phyloP scores from a whole-genome alignment of 495 filamentous ascomycete species.

The Xylaria grammica region DNA sequence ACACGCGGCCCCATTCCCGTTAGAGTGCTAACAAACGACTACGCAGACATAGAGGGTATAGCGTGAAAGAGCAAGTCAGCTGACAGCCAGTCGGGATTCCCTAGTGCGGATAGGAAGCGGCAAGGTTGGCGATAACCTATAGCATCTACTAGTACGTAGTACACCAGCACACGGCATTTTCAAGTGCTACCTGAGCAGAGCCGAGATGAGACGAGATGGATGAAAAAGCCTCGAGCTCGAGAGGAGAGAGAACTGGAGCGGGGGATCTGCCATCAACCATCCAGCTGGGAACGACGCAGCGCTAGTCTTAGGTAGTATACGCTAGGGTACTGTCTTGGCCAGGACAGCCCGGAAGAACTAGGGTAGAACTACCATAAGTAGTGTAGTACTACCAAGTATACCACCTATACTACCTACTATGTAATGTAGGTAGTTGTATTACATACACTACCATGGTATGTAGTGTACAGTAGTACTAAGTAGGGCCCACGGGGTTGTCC shows the following conservation, averaged over 20 bases:
- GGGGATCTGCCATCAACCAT: conserved; percentile 39
- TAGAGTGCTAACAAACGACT: not conserved
- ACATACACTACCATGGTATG: too few species aligned
- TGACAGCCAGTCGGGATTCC: conserved; percentile 5
- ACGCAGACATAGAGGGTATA: not conserved
- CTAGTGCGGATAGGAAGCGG: not conserved
- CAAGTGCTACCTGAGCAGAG: conserved; percentile 5
- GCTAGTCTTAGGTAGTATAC: conserved; percentile 16
- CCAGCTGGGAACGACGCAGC: conserved; percentile 36
- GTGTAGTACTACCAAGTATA: too few species aligned
- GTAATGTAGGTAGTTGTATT: too few species aligned
- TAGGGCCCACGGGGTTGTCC: too few species aligned
- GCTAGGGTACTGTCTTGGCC: too few species aligned
- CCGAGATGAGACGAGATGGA: conserved; percentile 6
- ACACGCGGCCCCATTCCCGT: not conserved
- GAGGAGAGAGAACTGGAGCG: conserved; percentile 25
- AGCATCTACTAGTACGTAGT: too few species aligned
- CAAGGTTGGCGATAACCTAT: not conserved
- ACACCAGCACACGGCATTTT: conserved; percentile 3
- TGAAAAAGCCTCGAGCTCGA: conserved; percentile 11
- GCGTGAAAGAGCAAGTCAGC: conserved; percentile 9
- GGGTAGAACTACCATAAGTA: too few species aligned
- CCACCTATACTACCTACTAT: too few species aligned
- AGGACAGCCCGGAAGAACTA: not conserved
- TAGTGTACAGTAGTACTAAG: too few species aligned